These are phyloP conservation scores for Aspergillus chevalieri DNA, from an alignment of 2,329 filamentous ascomycete species.

Conservation along the genomic window DNA sequence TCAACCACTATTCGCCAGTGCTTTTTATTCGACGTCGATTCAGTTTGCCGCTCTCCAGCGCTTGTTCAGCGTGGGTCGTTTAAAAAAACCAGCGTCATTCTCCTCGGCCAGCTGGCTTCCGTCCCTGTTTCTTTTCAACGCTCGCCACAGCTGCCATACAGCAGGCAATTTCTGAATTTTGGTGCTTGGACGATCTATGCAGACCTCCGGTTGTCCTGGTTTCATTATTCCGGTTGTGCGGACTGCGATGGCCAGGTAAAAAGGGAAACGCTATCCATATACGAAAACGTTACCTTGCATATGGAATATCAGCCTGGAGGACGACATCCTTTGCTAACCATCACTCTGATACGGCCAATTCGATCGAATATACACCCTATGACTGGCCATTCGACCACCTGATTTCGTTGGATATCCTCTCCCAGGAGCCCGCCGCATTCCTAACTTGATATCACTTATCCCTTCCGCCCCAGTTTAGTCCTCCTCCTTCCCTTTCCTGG, in stretches of 20 bases:
- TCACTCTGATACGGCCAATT: not conserved
- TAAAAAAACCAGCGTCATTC: not conserved
- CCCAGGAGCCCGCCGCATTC: slow-evolving; percentile 13
- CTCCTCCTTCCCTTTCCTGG: slow-evolving; percentile 3
- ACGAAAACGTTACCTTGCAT: too few relatives aligned
- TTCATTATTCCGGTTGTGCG: not conserved
- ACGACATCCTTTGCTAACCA: not conserved
- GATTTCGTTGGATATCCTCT: slow-evolving; percentile 10
- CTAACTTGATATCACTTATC: slow-evolving; percentile 13
- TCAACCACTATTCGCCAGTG: not conserved
- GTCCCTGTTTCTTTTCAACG: not conserved
- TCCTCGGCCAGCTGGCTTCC: not conserved
- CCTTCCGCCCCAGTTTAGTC: slow-evolving; percentile 5
- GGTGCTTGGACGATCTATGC: not conserved
- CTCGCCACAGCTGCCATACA: not conserved
- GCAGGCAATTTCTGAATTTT: not conserved
- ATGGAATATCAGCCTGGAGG: not conserved
- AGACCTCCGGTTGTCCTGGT: not conserved
- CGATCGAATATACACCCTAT: not conserved
- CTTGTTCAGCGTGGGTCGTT: not conserved
- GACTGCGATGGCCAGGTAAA: not conserved
- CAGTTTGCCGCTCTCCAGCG: not conserved
- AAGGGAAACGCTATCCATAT: not conserved
- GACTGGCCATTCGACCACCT: not conserved
- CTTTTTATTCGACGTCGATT: not conserved